Percentiles rank a stretch among this genome's conserved stretches.
phyloP scores from a whole-genome alignment of 169 alveolate species.

The Hammondia hammondi region DNA sequence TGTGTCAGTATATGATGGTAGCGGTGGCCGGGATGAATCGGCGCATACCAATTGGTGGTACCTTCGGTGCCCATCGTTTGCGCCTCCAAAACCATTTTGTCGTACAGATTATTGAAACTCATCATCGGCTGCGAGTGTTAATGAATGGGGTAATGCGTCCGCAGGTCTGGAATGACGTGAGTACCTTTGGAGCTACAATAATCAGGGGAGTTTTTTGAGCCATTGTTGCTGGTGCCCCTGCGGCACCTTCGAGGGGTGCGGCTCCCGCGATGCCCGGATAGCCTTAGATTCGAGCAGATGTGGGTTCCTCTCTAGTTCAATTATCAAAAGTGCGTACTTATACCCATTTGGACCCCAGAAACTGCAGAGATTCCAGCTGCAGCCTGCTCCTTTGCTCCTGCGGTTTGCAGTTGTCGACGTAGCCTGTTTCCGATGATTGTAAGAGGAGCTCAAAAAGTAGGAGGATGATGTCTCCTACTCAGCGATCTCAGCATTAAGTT shows the following conservation, averaged over 20 bases:
- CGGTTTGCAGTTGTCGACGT: not conserved
- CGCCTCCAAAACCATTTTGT: conserved; percentile 59
- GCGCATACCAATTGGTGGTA: not conserved
- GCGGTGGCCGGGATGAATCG: not conserved
- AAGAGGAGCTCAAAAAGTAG: too few species aligned
- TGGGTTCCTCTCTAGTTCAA: not conserved
- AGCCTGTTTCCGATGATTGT: not conserved
- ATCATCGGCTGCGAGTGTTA: conserved; percentile 49
- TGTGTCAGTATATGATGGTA: not conserved
- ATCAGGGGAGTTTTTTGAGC: conserved; percentile 47
- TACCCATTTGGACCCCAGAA: conserved; percentile 7
- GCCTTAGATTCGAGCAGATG: not conserved
- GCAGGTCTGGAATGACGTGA: not conserved
- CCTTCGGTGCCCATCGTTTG: conserved; percentile 50
- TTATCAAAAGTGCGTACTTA: not conserved
- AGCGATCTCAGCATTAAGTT: not conserved
- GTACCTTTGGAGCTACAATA: conserved; percentile 52
- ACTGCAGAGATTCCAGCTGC: not conserved
- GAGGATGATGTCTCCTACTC: not conserved
- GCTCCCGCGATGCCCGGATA: conserved; percentile 22
- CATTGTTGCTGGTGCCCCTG: not conserved
- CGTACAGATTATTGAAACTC: conserved; percentile 65
- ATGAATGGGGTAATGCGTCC: not conserved
- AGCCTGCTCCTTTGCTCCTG: not conserved
- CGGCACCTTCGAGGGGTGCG: conserved; percentile 28